phyloP scores from a whole-genome alignment of 2,329 filamentous ascomycete genomes.

The Alternaria metachromatica region DNA sequence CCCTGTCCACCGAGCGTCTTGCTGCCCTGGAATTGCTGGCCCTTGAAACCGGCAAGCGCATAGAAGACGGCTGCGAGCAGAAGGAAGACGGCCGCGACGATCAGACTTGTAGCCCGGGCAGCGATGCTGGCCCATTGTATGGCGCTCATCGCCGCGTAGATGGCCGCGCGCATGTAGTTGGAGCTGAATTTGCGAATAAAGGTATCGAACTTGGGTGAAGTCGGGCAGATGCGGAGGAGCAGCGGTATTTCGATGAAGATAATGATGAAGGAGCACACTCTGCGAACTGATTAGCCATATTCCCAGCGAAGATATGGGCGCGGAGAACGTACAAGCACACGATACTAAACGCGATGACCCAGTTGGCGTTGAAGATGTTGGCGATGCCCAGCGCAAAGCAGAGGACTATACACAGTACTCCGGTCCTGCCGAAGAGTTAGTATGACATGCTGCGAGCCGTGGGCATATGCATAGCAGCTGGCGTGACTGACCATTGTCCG shows the following conservation, averaged over 20 bases:
- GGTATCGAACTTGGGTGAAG: slow-evolving; percentile 84
- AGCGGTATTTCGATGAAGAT: slow-evolving; percentile 78
- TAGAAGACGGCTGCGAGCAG: slow-evolving; percentile 82
- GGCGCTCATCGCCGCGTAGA: slow-evolving; percentile 81
- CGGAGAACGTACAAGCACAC: slow-evolving; percentile 55
- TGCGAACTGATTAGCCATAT: slow-evolving; percentile 28
- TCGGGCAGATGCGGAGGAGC: slow-evolving; percentile 96
- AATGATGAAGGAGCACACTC: slow-evolving; percentile 57
- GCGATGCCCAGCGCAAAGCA: slow-evolving; percentile 72
- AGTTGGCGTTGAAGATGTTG: slow-evolving; percentile 69
- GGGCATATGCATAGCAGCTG: neutral
- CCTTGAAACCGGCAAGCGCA: slow-evolving; percentile 76
- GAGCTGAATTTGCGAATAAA: slow-evolving; percentile 92
- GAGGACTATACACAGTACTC: slow-evolving; percentile 67
- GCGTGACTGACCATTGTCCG: slow-evolving; percentile 67
- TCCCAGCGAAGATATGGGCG: neutral
- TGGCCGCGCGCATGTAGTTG: slow-evolving; percentile 93
- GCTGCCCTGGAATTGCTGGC: slow-evolving; percentile 86
- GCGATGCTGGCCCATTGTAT: slow-evolving; percentile 86
- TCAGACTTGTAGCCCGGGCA: slow-evolving; percentile 69
- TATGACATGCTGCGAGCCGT: neutral
- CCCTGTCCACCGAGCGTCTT: slow-evolving; percentile 95
- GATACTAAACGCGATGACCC: slow-evolving; percentile 64
- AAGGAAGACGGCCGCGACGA: slow-evolving; percentile 85
- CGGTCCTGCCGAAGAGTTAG: slow-evolving; percentile 52